Conservation (phyloP, 108 stramenopile species). For the Stephanodiscus triporus region DNA sequence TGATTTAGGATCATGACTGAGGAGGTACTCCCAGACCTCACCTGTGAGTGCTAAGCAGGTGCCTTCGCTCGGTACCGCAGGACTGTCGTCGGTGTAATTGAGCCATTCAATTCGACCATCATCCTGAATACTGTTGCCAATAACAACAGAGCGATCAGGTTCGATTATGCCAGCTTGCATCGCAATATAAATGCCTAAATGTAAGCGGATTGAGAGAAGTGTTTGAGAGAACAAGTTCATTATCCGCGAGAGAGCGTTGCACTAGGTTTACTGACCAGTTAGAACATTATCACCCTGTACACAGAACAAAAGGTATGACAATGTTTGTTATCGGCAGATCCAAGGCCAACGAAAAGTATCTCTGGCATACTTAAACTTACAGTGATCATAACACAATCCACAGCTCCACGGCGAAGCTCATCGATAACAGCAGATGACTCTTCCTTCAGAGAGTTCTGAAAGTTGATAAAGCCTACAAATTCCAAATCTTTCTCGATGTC, state of each 20-base stretch:
- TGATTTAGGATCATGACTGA: conserved; percentile 29
- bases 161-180: conserved; percentile 44
- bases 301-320: background rate
- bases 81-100: conserved; percentile 26
- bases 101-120: conserved; percentile 45
- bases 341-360: background rate
- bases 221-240: too few relatives aligned
- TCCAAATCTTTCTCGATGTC: conserved; percentile 53
- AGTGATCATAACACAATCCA: conserved; percentile 59
- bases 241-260: too few relatives aligned
- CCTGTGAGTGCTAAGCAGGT: conserved; percentile 64
- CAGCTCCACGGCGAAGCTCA: conserved; percentile 55
- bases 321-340: background rate
- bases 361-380: background rate
- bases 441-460: conserved; percentile 59
- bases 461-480: conserved; percentile 63
- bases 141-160: conserved; percentile 30
- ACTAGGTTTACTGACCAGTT: conserved; percentile 19
- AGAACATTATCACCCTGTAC: conserved; percentile 58
- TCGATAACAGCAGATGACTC: conserved; percentile 58
- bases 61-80: background rate
- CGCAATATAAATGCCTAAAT: too few relatives aligned
- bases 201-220: too few relatives aligned
- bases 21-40: conserved; percentile 51
- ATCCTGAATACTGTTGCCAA: conserved; percentile 27